These are phyloP conservation scores for Kodamaea anthophila DNA, from an alignment of 1,139 yeast genomes.

Conservation along the genomic window DNA sequence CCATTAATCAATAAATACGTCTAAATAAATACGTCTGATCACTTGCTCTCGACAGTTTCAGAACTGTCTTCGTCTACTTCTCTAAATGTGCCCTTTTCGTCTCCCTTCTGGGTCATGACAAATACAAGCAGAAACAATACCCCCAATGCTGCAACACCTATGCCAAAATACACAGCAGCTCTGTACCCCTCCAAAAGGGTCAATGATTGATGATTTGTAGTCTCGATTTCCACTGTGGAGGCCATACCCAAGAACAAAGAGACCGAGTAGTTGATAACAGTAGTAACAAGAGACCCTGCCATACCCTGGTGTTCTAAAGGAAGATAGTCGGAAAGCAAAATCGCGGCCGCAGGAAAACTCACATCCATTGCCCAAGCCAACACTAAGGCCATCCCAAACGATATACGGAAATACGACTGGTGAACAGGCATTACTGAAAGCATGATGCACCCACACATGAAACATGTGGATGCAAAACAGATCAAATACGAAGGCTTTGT, in stretches of 20 bases:
- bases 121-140: conserved; percentile 25
- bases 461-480: conserved; percentile 38
- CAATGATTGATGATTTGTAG: conserved; percentile 9
- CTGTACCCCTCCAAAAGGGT: conserved; percentile 23
- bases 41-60: background rate
- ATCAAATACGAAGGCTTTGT: conserved; percentile 42
- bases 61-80: conserved; percentile 1
- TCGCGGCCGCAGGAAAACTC: conserved; percentile 53
- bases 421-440: conserved; percentile 43
- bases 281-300: conserved; percentile 54
- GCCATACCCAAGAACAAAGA: conserved; percentile 49
- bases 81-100: conserved; percentile 5
- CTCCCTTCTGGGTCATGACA: conserved; percentile 20
- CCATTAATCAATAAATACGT: background rate
- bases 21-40: background rate
- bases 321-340: conserved; percentile 44
- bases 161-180: conserved; percentile 39
- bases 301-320: conserved; percentile 52
- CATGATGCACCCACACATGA: conserved; percentile 43
- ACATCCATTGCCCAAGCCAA: conserved; percentile 55
- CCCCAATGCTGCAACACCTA: conserved; percentile 33
- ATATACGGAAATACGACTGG: conserved; percentile 40
- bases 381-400: conserved; percentile 44
- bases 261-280: conserved; percentile 50
- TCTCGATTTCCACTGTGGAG: conserved; percentile 40